These are phyloP conservation scores for Vitis hybrid DNA, from an alignment of 177 flowering plant species.

Conservation along the genomic window DNA sequence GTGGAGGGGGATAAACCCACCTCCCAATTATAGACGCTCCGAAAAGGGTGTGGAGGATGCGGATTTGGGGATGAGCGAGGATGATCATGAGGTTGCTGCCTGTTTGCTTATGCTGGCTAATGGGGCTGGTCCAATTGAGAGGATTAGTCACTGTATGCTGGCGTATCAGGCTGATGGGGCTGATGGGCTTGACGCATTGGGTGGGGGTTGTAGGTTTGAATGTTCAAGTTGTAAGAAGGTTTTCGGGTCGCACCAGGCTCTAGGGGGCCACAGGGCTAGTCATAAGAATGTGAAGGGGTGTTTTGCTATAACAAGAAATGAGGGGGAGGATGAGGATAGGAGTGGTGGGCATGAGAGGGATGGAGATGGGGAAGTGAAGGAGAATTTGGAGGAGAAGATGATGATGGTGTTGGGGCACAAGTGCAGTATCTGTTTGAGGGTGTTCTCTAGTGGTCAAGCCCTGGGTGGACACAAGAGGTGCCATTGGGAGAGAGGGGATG, in stretches of 20 bases:
- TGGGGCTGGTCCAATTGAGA: conserved; percentile 10
- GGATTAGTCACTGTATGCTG: no score
- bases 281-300: conserved; percentile 91
- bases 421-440: conserved; percentile 65
- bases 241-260: conserved; percentile 76
- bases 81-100: conserved; percentile 68
- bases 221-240: conserved; percentile 88
- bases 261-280: conserved; percentile 88
- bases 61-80: conserved; percentile 28
- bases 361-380: conserved; percentile 10
- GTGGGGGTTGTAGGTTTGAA: conserved; percentile 41
- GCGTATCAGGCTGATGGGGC: not conserved
- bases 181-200: not conserved
- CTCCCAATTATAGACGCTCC: conserved; percentile 36
- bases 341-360: not conserved
- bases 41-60: not conserved
- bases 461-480: conserved; percentile 88
- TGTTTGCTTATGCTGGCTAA: conserved; percentile 57
- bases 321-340: conserved; percentile 8
- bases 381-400: conserved; percentile 6
- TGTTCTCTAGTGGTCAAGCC: conserved; percentile 79
- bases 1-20: conserved; percentile 98
- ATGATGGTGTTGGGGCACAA: conserved; percentile 38
- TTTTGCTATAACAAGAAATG: conserved; percentile 54
- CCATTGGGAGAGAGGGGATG: conserved; percentile 65